A percentile compares a stretch with the other conserved stretches of the same genome.
phyloP scores from a whole-genome alignment of 139 green algal species.

The Deuterostichococcus epilithicus region DNA sequence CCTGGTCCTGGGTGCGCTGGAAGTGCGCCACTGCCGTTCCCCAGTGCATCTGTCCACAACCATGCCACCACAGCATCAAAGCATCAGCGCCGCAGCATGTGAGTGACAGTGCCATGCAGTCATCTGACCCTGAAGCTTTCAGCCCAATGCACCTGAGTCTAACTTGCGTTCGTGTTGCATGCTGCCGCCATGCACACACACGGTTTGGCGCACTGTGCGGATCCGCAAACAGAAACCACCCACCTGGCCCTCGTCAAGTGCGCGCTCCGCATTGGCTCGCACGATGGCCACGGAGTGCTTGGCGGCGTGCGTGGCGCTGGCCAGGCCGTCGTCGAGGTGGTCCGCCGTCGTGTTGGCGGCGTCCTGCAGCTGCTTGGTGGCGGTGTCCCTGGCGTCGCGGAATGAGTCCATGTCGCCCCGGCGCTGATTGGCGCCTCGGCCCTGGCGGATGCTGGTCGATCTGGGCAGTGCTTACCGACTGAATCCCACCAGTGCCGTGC shows the following conservation, averaged over 20 bases:
- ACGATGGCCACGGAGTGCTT: constrained; percentile 3
- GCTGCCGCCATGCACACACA: neutral
- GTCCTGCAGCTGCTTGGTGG: constrained; percentile 10
- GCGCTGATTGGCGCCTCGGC: no score
- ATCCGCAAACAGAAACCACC: neutral
- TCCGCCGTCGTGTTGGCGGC: neutral
- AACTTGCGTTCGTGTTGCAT: no score
- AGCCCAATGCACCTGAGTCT: no score
- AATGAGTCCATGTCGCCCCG: neutral
- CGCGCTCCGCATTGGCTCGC: constrained; percentile 5
- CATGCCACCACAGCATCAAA: no score
- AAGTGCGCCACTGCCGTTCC: constrained; percentile 14
- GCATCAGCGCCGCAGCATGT: no score
- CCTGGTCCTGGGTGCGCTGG: constrained; percentile 8
- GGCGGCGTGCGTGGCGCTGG: neutral
- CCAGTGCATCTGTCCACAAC: constrained; percentile 5
- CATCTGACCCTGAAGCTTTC: no score
- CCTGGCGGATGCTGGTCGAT: no score
- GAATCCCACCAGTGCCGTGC: no score
- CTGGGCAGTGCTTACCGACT: no score
- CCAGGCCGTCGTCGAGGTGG: constrained; percentile 17
- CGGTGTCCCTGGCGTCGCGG: neutral
- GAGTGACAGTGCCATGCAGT: no score
- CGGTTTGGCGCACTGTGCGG: neutral
- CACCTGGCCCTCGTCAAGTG: constrained; percentile 4